Conservation (phyloP, 2,329 filamentous ascomycete genomes). For the Aspergillus jensenii region DNA sequence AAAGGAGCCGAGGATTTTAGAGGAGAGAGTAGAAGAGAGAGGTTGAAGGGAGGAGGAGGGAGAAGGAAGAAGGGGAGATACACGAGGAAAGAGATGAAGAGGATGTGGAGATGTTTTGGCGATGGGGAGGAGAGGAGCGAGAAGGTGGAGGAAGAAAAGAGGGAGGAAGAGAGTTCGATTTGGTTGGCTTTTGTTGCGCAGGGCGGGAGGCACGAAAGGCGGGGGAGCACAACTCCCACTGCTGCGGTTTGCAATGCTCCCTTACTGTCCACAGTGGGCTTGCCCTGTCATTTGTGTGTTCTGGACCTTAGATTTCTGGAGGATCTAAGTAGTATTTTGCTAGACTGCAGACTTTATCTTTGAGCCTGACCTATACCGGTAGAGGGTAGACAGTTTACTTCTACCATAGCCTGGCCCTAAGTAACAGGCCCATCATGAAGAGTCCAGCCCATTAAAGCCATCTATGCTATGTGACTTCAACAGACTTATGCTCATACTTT, state of each 20-base stretch:
- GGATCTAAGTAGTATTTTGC: neutral
- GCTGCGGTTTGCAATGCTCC: neutral
- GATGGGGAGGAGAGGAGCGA: slow-evolving; percentile 24
- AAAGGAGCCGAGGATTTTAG: slow-evolving; percentile 13
- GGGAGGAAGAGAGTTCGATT: slow-evolving; percentile 18
- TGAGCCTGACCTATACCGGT: neutral
- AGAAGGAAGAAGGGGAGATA: slow-evolving; percentile 23
- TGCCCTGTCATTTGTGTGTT: neutral
- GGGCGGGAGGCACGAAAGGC: slow-evolving; percentile 10
- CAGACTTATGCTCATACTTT: too few species aligned
- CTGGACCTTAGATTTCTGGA: neutral
- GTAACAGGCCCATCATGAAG: too few species aligned
- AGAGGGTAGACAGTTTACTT: neutral
- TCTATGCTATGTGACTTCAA: too few species aligned
- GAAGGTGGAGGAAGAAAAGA: slow-evolving; percentile 19
- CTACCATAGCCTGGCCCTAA: too few species aligned
- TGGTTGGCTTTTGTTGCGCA: slow-evolving; percentile 6
- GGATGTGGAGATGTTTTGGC: slow-evolving; percentile 19
- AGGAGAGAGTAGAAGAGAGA: slow-evolving; percentile 11
- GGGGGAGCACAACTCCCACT: neutral
- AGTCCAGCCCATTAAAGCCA: too few species aligned
- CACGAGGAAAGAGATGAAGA: slow-evolving; percentile 17
- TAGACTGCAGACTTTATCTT: neutral
- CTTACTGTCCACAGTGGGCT: neutral
- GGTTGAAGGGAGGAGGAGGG: slow-evolving; percentile 18